Evolutionary conservation across 768 basidiomycete species (phyloP), one percentile per base, ranked within the genome.

Genomic region (Suillus alpinus): DNA sequence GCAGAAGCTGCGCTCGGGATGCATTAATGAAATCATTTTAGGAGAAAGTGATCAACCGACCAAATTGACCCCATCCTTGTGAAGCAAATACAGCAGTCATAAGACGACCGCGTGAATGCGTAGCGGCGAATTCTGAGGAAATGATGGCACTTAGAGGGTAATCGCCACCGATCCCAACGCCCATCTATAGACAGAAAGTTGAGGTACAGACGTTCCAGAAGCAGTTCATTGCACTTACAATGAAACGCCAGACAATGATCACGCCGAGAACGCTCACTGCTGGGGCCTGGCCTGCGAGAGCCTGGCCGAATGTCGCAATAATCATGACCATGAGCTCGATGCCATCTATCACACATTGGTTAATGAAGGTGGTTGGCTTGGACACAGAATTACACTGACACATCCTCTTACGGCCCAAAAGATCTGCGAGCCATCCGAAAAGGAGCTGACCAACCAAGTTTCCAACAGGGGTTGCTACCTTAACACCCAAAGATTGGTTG

Each of bases 71-170:
- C 88, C 90, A 95, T 26, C 94, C 94, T 65, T 95, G 94, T 55
- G 81, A 75, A 0, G 94, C 87, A 64, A 95, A 95, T 0, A 94
- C 92, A 7, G 89, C 91, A 1, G 89, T 88, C 92, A 96, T 94
- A 74, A 96, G 85, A 26, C 93, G 81, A 50, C 94, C 94, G 65
- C 94, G 85, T 51, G 80, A 85, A 46, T 82, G 82, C 18, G 87
- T 89, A 0, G 91, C 81, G 1, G 94, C 88, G 66, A 95, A 96
- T 69, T 96, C 94, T 36, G 91, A 93, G 3, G 93, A 87, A 67
- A 95, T 95, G 67, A 93, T 88, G 18, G 94, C 89, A 56, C 83
- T 86, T 0, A 95, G 72, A 6, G 94, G 94, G 70, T 95, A 95
- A 67, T 95, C 94, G 18, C 94, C 94, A 5, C 93, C 94, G 18